Base-by-base conservation (phyloP, 2,329 filamentous ascomycete species). In the Byssochlamys sp. region DNA sequence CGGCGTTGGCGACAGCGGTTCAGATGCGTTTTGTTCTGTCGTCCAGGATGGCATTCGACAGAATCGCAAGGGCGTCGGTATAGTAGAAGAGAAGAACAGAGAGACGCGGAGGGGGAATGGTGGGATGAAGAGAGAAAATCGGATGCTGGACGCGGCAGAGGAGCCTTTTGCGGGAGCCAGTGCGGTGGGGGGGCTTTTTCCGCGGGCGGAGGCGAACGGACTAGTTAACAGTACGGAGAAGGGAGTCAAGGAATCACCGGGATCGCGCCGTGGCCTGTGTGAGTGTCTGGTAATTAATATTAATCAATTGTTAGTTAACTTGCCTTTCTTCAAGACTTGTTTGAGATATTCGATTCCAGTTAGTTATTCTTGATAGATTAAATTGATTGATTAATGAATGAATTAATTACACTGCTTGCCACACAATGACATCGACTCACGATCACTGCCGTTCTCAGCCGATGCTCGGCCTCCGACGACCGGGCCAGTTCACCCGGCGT, bases 111-210 rank as follows among this genome's bases (percentile, higher is more conserved):
- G 55, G 48, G 54, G 53, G 53, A 49, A 19, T 26, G 56, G 53
- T 35, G 29, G 53, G 52, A 51, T 5, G 58, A 56, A 54, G 25
- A 35, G 25, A 54, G 28, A 52, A 45, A 27, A 54, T 24, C 31
- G 12, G 51, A 33, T 33, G 51, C 48, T 19, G 35, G 31, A 29
- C 50, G 55, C 49, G 2, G 4, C 25, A 26, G 49, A 24, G 61
- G 63, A 63, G 59, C 58, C 62, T 62, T 61, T 59, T 55, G 56
- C 31, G 52, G 49, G n/a, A 5, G 49, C 28, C 5, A 25, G 49
- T 61, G 60, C 58, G 53, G 62, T 57, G 59, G 57, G 52, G 28
- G 39, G 10, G 1, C 28, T 35, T 35, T 39, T 12, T 51, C 11
- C 29, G 55, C 53, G 49, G 57, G 28, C 53, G 35, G 27, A 55